Percentiles rank a stretch among this genome's conserved stretches.
phyloP scores from a whole-genome alignment of 495 filamentous ascomycete species.

The Tricharina praecox region DNA sequence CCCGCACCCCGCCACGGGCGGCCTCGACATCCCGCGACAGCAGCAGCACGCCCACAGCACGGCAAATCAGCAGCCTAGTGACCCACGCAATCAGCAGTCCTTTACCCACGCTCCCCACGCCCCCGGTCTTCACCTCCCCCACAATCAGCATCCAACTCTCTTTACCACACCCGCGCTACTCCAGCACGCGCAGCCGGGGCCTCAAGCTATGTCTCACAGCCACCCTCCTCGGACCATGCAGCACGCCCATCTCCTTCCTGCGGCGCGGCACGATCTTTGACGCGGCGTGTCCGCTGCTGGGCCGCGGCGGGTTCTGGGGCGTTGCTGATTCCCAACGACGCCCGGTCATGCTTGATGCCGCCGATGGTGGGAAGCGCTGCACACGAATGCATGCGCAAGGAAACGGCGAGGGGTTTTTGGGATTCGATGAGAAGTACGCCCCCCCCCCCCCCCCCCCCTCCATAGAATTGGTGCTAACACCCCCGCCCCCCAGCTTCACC shows the following conservation, averaged over 20 bases:
- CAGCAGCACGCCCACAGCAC: background rate
- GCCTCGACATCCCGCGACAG: background rate
- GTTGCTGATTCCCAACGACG: background rate
- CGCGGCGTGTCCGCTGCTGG: background rate
- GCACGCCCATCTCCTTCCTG: background rate
- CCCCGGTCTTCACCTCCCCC: background rate
- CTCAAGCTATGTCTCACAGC: background rate
- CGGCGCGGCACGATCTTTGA: conserved; percentile 1
- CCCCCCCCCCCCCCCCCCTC: background rate
- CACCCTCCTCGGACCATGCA: background rate
- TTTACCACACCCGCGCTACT: background rate
- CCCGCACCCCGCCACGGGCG: background rate
- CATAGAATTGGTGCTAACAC: too few relatives aligned
- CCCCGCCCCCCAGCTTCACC: too few relatives aligned
- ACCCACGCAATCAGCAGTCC: background rate
- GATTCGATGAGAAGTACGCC: background rate
- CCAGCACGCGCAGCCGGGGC: background rate
- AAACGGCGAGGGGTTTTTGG: background rate
- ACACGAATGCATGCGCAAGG: background rate
- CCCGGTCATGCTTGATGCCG: background rate
- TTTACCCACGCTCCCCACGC: background rate
- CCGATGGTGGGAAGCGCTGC: background rate
- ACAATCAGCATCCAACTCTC: background rate
- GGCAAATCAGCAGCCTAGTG: background rate
- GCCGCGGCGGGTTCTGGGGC: background rate